These are phyloP conservation scores for Chenopodium album DNA, from an alignment of 148 eudicot species.

Conservation along the genomic window DNA sequence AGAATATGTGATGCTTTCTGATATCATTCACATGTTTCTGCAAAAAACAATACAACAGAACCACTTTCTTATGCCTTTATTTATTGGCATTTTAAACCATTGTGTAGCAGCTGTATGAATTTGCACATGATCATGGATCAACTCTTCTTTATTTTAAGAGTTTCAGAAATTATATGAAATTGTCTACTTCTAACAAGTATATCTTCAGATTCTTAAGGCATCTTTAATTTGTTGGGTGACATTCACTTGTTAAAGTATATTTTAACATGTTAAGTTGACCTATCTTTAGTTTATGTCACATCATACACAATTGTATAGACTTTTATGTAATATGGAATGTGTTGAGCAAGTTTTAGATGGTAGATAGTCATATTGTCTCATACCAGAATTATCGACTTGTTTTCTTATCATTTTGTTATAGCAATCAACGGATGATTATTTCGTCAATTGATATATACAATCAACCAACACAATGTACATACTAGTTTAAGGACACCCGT, in stretches of 20 bases:
- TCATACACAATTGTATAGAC: background rate
- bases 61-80: constrained; percentile 9
- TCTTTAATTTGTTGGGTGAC: background rate
- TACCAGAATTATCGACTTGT: no score
- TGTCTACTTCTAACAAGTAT: constrained; percentile 20
- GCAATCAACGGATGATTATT: no score
- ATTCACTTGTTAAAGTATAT: background rate
- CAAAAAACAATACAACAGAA: constrained; percentile 10
- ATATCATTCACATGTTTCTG: constrained; percentile 18
- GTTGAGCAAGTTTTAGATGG: no score
- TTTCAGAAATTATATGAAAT: constrained; percentile 9
- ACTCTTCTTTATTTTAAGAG: constrained; percentile 4
- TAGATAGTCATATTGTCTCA: no score
- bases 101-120: constrained; percentile 12
- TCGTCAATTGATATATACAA: no score
- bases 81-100: constrained; percentile 7
- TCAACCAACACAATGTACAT: no score
- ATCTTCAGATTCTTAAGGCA: background rate
- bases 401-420: no score
- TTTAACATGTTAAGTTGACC: background rate
- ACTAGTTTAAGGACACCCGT: no score
- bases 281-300: background rate
- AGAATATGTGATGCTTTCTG: constrained; percentile 13
- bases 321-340: no score
- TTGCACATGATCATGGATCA: constrained; percentile 30